Percentiles rank a stretch among this genome's conserved stretches.
These are phyloP conservation scores for Aspergillus taichungensis DNA, from an alignment of 495 filamentous ascomycete genomes.

Conservation along the genomic window DNA sequence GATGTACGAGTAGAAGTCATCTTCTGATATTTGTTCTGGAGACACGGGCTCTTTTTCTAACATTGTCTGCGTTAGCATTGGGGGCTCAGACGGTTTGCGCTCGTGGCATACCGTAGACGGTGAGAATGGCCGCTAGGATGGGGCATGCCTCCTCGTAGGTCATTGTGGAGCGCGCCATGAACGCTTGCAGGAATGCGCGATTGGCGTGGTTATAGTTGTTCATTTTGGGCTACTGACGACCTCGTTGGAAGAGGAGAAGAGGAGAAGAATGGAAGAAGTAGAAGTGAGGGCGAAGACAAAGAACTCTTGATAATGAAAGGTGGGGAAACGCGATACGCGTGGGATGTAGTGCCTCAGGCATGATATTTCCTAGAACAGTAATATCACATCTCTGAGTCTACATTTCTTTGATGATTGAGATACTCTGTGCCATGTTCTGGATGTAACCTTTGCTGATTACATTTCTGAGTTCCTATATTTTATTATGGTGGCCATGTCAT, in stretches of 20 bases:
- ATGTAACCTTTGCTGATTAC: no score
- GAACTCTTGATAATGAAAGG: not conserved
- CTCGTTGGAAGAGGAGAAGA: not conserved
- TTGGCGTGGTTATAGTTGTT: slow-evolving; percentile 54
- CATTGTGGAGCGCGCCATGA: slow-evolving; percentile 67
- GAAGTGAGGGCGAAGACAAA: slow-evolving; percentile 1
- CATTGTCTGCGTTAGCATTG: not conserved
- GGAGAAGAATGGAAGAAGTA: not conserved
- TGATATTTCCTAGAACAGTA: no score
- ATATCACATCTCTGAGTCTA: no score
- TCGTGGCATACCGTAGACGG: slow-evolving; percentile 36
- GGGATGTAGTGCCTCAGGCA: no score
- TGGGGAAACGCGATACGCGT: no score
- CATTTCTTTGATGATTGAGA: no score
- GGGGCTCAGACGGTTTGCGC: not conserved
- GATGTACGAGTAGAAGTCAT: slow-evolving; percentile 61
- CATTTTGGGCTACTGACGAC: not conserved
- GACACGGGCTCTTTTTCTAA: slow-evolving; percentile 35
- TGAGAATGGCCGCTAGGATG: slow-evolving; percentile 68
- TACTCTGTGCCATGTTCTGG: no score
- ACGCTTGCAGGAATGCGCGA: slow-evolving; percentile 88
- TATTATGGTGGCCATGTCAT: no score
- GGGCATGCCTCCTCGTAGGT: slow-evolving; percentile 65
- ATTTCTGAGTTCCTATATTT: no score
- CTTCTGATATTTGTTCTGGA: slow-evolving; percentile 53